Evolutionary conservation across 768 basidiomycete species (phyloP).

Genomic region (Pleurotus sapidus): DNA sequence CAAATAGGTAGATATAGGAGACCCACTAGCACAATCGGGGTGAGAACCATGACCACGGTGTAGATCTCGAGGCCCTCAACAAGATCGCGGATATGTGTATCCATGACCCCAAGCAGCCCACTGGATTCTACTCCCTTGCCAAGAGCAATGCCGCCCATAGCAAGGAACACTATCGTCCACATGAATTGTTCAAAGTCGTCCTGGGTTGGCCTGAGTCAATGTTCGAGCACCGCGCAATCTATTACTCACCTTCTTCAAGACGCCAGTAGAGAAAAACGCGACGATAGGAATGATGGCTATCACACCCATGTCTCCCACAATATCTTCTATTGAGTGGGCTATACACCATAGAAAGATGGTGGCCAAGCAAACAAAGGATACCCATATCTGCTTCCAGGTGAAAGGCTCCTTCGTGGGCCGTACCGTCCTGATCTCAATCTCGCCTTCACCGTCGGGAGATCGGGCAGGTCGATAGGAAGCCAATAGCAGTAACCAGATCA

Average conservation of each 20-base stretch:
- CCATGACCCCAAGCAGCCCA: constrained; percentile 81
- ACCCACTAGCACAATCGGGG: constrained; percentile 66
- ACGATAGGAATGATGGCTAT: constrained; percentile 93
- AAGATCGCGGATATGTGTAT: constrained; percentile 52
- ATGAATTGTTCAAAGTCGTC: constrained; percentile 94
- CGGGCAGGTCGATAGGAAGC: constrained; percentile 75
- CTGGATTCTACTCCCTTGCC: constrained; percentile 92
- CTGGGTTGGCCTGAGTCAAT: constrained; percentile 30
- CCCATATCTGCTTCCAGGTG: constrained; percentile 86
- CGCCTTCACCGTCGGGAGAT: constrained; percentile 69
- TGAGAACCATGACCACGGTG: constrained; percentile 67
- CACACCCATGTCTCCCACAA: constrained; percentile 95
- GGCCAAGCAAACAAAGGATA: constrained; percentile 72
- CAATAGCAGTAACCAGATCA: constrained; percentile 91
- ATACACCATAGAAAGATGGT: constrained; percentile 93
- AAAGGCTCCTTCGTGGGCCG: constrained; percentile 81
- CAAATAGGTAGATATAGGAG: constrained; percentile 11
- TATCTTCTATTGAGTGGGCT: constrained; percentile 70
- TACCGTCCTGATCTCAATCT: constrained; percentile 82
- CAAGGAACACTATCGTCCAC: constrained; percentile 94
- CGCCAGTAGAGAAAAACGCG: constrained; percentile 90
- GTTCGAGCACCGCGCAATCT: background rate
- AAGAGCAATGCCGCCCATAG: constrained; percentile 97
- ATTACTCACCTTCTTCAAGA: constrained; percentile 79
- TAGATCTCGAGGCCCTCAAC: constrained; percentile 66